Evolutionary conservation across 352 stramenopile genomes (phyloP).

Genomic region (Globisporangium recalcitrans): DNA sequence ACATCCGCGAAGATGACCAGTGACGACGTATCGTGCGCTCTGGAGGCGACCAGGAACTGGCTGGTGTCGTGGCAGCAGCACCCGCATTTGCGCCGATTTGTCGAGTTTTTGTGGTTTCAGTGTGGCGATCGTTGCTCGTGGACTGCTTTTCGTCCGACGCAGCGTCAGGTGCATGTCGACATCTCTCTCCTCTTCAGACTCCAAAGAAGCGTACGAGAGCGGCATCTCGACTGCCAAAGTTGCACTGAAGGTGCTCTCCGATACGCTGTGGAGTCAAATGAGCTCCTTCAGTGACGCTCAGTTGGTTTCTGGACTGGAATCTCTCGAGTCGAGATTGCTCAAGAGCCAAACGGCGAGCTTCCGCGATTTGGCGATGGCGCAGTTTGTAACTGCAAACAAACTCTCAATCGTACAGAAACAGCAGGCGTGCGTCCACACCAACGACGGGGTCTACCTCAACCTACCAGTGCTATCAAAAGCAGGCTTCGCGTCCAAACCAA

Average conservation of each 20-base stretch:
- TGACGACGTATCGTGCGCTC: slow-evolving; percentile 26
- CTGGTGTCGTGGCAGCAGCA: slow-evolving; percentile 48
- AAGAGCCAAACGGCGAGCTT: slow-evolving; percentile 8
- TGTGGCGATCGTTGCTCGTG: slow-evolving; percentile 36
- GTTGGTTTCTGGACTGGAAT: background rate
- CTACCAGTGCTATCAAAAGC: slow-evolving; percentile 26
- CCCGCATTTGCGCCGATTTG: slow-evolving; percentile 36
- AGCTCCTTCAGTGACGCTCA: background rate
- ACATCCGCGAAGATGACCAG: slow-evolving; percentile 11
- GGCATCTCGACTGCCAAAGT: slow-evolving; percentile 1
- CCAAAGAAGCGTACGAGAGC: background rate
- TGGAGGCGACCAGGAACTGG: slow-evolving; percentile 45
- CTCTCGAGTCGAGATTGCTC: no score
- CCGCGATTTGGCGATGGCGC: slow-evolving; percentile 28
- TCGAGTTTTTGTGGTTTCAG: slow-evolving; percentile 46
- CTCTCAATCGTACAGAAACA: slow-evolving; percentile 17
- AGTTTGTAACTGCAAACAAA: slow-evolving; percentile 43
- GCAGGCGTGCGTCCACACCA: slow-evolving; percentile 18
- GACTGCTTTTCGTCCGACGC: slow-evolving; percentile 31
- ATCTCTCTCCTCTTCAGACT: background rate
- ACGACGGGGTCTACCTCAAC: slow-evolving; percentile 25
- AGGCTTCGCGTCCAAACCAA: slow-evolving; percentile 23
- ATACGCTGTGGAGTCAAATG: background rate
- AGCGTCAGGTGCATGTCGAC: slow-evolving; percentile 21
- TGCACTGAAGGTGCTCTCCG: background rate